phyloP scores from a whole-genome alignment of 768 basidiomycete species.

The Termitomyces sp. region DNA sequence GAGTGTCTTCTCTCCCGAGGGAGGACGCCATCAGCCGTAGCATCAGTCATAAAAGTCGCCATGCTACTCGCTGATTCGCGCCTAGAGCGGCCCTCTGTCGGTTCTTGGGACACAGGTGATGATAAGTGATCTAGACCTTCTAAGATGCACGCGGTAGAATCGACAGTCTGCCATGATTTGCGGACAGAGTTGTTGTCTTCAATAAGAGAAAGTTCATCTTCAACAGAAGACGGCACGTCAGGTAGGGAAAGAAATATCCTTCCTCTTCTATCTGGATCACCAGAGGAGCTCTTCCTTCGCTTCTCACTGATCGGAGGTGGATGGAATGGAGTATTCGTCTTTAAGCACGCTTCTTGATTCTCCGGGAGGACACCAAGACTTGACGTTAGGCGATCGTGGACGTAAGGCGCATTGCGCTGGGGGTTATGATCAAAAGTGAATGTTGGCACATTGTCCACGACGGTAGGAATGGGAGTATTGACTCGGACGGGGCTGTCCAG shows the following conservation, averaged over 20 bases:
- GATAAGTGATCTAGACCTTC: constrained; percentile 32
- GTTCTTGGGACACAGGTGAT: constrained; percentile 28
- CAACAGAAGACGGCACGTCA: constrained; percentile 8
- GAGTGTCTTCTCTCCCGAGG: constrained; percentile 23
- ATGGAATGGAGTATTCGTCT: constrained; percentile 6
- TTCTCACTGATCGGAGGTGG: constrained; percentile 6
- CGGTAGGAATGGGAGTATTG: constrained; percentile 23
- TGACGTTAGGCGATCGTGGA: constrained; percentile 23
- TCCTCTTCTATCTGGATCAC: constrained; percentile 11
- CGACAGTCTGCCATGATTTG: constrained; percentile 42
- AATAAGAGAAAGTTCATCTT: not conserved
- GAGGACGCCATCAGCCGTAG: constrained; percentile 55
- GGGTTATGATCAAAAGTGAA: constrained; percentile 41
- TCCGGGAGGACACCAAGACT: constrained; percentile 49
- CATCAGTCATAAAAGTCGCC: constrained; percentile 51
- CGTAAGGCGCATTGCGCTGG: constrained; percentile 18
- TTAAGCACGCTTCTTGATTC: constrained; percentile 33
- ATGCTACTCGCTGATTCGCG: constrained; percentile 49
- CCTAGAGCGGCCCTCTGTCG: constrained; percentile 20
- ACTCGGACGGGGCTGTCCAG: constrained; percentile 25
- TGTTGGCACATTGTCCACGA: constrained; percentile 32
- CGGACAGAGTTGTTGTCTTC: constrained; percentile 21
- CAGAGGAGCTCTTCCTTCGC: constrained; percentile 9
- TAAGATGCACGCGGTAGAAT: constrained; percentile 33
- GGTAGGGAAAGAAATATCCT: constrained; percentile 13